Evolutionary conservation across 257 asterid genomes (phyloP).

Genomic region (Galeopsis tetrahit): DNA sequence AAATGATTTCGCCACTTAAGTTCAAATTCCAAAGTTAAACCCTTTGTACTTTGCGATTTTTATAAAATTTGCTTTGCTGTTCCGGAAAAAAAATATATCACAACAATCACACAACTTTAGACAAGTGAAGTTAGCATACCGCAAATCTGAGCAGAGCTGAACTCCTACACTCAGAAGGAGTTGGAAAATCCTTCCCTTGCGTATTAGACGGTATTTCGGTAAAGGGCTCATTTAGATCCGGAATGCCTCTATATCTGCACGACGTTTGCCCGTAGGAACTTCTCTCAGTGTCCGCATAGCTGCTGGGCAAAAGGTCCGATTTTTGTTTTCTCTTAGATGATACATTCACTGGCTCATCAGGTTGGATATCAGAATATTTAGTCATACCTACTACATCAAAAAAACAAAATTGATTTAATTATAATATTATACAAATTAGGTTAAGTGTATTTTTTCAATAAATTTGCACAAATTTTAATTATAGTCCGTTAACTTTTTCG

Average conservation of each 20-base stretch:
- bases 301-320: too few species aligned
- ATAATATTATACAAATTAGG: too few species aligned
- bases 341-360: conserved; percentile 42
- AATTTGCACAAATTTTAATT: too few species aligned
- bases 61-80: too few species aligned
- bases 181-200: conserved; percentile 28
- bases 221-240: conserved; percentile 55
- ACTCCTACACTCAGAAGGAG: conserved; percentile 34
- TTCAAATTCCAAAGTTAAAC: not conserved
- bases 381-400: conserved; percentile 20
- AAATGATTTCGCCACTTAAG: not conserved
- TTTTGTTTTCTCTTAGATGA: conserved; percentile 41
- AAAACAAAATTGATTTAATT: not conserved
- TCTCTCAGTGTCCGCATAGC: too few species aligned
- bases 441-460: too few species aligned
- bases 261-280: too few species aligned
- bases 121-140: conserved; percentile 38
- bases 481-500: too few species aligned
- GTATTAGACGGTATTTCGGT: conserved; percentile 22
- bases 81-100: not conserved
- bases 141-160: conserved; percentile 20
- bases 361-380: conserved; percentile 34
- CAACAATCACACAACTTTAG: conserved; percentile 4
- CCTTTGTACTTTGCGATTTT: too few species aligned
- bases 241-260: conserved; percentile 37